Evolutionary conservation across 2,329 filamentous ascomycete genomes (phyloP).

Genomic region (Penicillium sp.): DNA sequence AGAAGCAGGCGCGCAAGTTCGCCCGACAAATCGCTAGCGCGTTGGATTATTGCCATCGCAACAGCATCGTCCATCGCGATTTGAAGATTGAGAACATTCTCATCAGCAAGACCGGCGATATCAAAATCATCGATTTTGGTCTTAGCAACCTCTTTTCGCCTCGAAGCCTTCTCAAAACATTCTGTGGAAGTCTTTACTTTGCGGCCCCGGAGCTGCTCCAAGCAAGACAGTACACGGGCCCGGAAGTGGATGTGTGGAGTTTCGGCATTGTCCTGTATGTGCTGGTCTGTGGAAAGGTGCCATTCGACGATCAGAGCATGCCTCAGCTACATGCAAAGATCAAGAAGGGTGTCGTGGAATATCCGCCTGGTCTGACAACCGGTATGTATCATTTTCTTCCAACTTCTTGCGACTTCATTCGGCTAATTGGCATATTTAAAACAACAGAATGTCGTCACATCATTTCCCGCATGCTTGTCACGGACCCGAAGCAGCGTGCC

Average conservation of each 20-base stretch:
- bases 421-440: constrained; percentile 7
- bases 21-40: constrained; percentile 96
- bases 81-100: constrained; percentile 99
- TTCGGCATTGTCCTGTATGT: constrained; percentile 98
- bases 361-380: constrained; percentile 87
- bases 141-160: constrained; percentile 95
- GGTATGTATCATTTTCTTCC: constrained; percentile 64
- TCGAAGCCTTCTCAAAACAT: constrained; percentile 85
- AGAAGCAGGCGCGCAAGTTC: constrained; percentile 98
- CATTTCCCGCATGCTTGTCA: constrained; percentile 93
- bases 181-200: constrained; percentile 97
- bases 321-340: constrained; percentile 97
- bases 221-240: constrained; percentile 91
- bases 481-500: constrained; percentile 85
- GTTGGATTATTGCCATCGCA: constrained; percentile 95
- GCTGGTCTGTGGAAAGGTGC: constrained; percentile 94
- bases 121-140: constrained; percentile 99
- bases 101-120: constrained; percentile 98
- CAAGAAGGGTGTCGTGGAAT: constrained; percentile 95
- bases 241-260: constrained; percentile 98
- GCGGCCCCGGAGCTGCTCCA: constrained; percentile 93
- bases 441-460: constrained; percentile 85
- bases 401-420: background rate
- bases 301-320: constrained; percentile 99
- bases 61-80: constrained; percentile 97